These are phyloP conservation scores for Linanthus parryae DNA, from an alignment of 148 eudicot species.

Conservation along the genomic window DNA sequence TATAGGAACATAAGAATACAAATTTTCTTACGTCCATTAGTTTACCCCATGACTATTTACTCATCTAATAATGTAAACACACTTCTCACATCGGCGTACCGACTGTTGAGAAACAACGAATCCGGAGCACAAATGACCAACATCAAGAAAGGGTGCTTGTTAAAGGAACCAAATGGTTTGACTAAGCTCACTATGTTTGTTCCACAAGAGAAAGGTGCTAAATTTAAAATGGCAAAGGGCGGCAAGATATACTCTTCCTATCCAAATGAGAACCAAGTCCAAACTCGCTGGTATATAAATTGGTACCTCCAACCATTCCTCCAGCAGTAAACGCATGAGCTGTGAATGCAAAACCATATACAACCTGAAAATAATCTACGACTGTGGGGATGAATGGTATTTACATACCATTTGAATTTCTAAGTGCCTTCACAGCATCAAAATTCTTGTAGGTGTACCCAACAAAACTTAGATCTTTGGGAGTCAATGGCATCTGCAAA, in stretches of 20 bases:
- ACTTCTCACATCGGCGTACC: too few relatives aligned
- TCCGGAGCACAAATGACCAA: too few relatives aligned
- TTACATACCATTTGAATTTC: constrained; percentile 48
- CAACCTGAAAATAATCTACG: neutral
- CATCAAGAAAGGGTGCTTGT: too few relatives aligned
- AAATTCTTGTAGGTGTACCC: constrained; percentile 96
- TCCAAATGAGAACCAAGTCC: neutral
- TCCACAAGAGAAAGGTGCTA: too few relatives aligned
- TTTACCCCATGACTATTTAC: too few relatives aligned
- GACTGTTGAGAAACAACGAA: too few relatives aligned
- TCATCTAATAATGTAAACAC: too few relatives aligned
- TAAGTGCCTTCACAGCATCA: constrained; percentile 83
- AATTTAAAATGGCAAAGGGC: too few relatives aligned
- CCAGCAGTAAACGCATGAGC: neutral
- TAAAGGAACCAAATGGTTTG: too few relatives aligned
- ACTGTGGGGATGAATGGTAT: neutral
- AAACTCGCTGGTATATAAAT: neutral
- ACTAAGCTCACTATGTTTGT: too few relatives aligned
- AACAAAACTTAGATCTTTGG: constrained; percentile 88
- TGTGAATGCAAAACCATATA: neutral
- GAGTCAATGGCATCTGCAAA: constrained; percentile 52
- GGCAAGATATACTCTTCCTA: neutral
- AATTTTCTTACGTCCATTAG: too few relatives aligned
- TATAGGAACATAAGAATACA: too few relatives aligned
- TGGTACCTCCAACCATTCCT: neutral